Base-by-base conservation (phyloP, 192 early-diverging fungal genomes). In the Kickxella alabastrina region DNA sequence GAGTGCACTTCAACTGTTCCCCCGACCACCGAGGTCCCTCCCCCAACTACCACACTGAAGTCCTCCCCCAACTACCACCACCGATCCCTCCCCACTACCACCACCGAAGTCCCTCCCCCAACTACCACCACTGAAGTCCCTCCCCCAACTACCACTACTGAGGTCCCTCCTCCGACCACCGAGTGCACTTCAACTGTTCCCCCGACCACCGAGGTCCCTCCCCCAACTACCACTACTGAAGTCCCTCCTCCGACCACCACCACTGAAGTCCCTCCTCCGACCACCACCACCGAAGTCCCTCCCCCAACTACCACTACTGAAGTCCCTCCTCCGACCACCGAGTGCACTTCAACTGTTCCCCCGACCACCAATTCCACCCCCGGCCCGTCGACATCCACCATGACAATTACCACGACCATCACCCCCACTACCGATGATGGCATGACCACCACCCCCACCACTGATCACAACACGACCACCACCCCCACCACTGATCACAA, bases 321-420 rank as follows among this genome's bases (percentile, higher is more conserved):
- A 29, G 38, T 35, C 28, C 37, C 31, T 32, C 31, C 31, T 12
- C 31, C 31, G 6, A 32, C 43, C 31, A 46, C 54, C 15, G 24
- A 23, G 23, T n/a, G n/a, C n/a, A n/a, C n/a, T n/a, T n/a, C n/a
- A n/a, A 38, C 32, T 1, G 14, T 41, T 28, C 34, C 24, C 17
- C 23, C 50, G n/a, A 38, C 46, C 12, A 32, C 47, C 29, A 28
- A 41, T 28, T 25, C 44, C 28, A 21, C 39, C 31, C n/a, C 21
- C 26, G 28, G 5, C 44, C 44, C 44, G 8, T 41, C 63, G 26
- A 64, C 61, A 19, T 62, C 61, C 34, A 64, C 68, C 25, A 71
- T 57, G 2, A 71, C 68, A 13, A 46, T 64, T 18, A 62, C 61
- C 6, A 71, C 61, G 17, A 71, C 68, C 3, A 35, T 70, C n/a